Conservation (phyloP, 2,329 filamentous ascomycete genomes). For the Fusarium veterinarium region DNA sequence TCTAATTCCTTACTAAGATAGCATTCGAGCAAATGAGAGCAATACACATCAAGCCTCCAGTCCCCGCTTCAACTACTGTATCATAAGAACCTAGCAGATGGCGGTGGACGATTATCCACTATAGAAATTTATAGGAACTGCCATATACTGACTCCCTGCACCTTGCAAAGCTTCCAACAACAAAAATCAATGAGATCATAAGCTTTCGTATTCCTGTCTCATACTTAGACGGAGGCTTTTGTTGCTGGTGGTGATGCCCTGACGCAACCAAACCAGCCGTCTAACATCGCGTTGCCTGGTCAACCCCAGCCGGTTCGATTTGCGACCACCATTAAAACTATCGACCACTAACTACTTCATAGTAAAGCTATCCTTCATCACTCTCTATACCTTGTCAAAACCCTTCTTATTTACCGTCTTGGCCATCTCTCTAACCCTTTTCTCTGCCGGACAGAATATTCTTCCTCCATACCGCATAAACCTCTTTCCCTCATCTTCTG, state of each 20-base stretch:
- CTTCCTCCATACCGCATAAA: slow-evolving; percentile 28
- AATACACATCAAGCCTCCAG: slow-evolving; percentile 43
- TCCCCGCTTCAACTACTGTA: slow-evolving; percentile 33
- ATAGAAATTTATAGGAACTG: slow-evolving; percentile 20
- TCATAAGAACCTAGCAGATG: slow-evolving; percentile 14
- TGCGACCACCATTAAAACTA: slow-evolving; percentile 32
- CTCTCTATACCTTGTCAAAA: slow-evolving; percentile 4
- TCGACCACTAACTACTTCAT: slow-evolving; percentile 15
- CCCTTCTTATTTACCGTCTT: slow-evolving; percentile 8
- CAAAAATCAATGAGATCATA: slow-evolving; percentile 21
- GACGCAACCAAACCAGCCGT: slow-evolving; percentile 31
- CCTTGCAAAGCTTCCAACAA: neutral
- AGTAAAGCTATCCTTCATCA: slow-evolving; percentile 7
- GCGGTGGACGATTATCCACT: slow-evolving; percentile 29
- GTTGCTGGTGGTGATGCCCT: slow-evolving; percentile 42
- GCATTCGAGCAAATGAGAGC: slow-evolving; percentile 41
- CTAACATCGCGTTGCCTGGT: slow-evolving; percentile 41
- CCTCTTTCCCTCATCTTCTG: slow-evolving; percentile 21
- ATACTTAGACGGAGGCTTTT: slow-evolving; percentile 19
- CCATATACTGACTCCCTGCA: neutral
- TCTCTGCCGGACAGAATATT: slow-evolving; percentile 35
- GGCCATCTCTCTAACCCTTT: neutral
- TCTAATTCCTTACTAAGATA: slow-evolving; percentile 9
- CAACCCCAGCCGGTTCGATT: slow-evolving; percentile 40
- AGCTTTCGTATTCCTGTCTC: slow-evolving; percentile 8